A percentile compares a stretch with the other conserved stretches of the same genome.
These are phyloP conservation scores for Cercis canadensis DNA, from an alignment of 306 rosid genomes.

Conservation along the genomic window DNA sequence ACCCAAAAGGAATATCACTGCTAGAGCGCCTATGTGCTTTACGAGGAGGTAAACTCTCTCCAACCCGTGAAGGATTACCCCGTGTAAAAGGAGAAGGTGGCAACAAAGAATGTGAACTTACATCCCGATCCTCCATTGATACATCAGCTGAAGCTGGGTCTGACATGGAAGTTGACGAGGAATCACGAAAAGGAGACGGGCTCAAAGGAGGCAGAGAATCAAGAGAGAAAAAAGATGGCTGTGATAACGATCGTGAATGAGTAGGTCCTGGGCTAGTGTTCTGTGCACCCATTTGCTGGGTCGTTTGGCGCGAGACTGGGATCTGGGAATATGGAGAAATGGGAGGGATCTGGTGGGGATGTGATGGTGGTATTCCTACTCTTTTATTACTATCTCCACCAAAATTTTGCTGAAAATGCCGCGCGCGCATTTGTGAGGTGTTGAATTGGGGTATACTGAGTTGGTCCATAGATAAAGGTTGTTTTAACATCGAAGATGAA, in stretches of 20 bases:
- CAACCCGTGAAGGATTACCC: slow-evolving; percentile 45
- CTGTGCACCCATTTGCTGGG: slow-evolving; percentile 52
- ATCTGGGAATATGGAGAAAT: slow-evolving; percentile 93
- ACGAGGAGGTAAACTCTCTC: slow-evolving; percentile 73
- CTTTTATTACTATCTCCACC: slow-evolving; percentile 52
- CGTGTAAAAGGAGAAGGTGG: slow-evolving; percentile 70
- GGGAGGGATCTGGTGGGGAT: slow-evolving; percentile 91
- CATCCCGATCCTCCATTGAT: slow-evolving; percentile 86
- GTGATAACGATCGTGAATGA: slow-evolving; percentile 90
- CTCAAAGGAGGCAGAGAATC: slow-evolving; percentile 88
- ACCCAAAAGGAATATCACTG: slow-evolving; percentile 93
- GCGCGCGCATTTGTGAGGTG: slow-evolving; percentile 65
- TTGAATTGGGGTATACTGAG: slow-evolving; percentile 63
- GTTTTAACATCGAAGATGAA: slow-evolving; percentile 66
- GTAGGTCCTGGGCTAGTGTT: slow-evolving; percentile 59
- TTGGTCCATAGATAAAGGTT: slow-evolving; percentile 65
- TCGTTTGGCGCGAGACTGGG: slow-evolving; percentile 64
- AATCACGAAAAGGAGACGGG: slow-evolving; percentile 78
- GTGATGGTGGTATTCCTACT: slow-evolving; percentile 83
- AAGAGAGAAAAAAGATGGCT: slow-evolving; percentile 71
- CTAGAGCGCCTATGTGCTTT: slow-evolving; percentile 87
- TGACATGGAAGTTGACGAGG: slow-evolving; percentile 62
- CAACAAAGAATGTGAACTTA: slow-evolving; percentile 60
- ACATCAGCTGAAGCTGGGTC: slow-evolving; percentile 69
- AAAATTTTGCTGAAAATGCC: slow-evolving; percentile 59